These are phyloP conservation scores for Saprolegnia diclina DNA, from an alignment of 352 stramenopile species.

Conservation along the genomic window DNA sequence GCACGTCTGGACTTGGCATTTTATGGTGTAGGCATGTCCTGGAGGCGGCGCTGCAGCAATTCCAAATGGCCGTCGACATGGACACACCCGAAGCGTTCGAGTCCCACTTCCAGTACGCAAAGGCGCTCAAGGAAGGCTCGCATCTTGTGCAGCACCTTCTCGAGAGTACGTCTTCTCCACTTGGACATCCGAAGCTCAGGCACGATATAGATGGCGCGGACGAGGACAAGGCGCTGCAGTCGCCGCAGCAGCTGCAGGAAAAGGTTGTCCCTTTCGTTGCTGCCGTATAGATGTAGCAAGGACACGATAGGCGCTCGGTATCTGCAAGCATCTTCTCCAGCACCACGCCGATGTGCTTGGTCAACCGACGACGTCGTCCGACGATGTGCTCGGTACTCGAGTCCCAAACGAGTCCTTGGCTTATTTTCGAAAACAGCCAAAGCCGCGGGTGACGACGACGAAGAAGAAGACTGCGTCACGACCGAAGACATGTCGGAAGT, in stretches of 20 bases:
- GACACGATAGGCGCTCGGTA: slow-evolving; percentile 27
- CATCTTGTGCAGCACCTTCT: slow-evolving; percentile 41
- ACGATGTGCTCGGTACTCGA: slow-evolving; percentile 5
- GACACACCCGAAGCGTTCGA: slow-evolving; percentile 78
- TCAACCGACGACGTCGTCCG: slow-evolving; percentile 22
- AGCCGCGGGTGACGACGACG: slow-evolving; percentile 20
- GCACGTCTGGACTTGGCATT: too few relatives aligned
- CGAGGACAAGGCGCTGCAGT: slow-evolving; percentile 4
- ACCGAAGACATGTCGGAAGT: slow-evolving; percentile 36
- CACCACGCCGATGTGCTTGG: slow-evolving; percentile 30
- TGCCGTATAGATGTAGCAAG: background rate
- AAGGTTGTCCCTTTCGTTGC: background rate
- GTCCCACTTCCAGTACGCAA: slow-evolving; percentile 70
- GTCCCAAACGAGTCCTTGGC: slow-evolving; percentile 25
- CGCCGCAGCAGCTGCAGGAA: slow-evolving; percentile 27
- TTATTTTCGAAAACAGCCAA: slow-evolving; percentile 25
- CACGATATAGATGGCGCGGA: background rate
- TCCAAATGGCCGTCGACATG: slow-evolving; percentile 61
- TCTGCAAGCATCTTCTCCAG: slow-evolving; percentile 34
- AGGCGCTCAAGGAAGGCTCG: slow-evolving; percentile 66
- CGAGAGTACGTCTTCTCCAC: background rate
- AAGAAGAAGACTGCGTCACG: slow-evolving; percentile 28
- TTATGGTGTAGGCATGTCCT: slow-evolving; percentile 35
- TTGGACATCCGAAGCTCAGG: background rate
- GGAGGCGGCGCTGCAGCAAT: slow-evolving; percentile 41